Conservation (phyloP, 192 early-diverging fungal species). For the Funneliformis geosporum region DNA sequence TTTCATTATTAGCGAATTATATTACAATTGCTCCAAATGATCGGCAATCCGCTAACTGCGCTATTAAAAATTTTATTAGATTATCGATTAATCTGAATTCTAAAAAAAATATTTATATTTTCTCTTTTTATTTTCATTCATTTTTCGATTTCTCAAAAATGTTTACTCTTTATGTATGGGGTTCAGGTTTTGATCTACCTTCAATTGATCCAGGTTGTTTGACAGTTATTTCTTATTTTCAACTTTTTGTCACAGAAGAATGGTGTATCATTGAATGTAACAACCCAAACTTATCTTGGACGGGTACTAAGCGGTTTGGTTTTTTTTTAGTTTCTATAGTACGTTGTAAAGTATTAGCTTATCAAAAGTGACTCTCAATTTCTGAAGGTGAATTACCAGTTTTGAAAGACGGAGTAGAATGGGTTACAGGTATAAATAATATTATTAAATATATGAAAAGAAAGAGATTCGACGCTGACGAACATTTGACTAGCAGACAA, state of each 20-base stretch:
- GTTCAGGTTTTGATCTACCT: constrained; percentile 58
- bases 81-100: no score
- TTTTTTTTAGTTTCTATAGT: not conserved
- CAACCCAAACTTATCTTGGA: constrained; percentile 64
- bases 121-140: no score
- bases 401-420: constrained; percentile 57
- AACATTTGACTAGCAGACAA: constrained; percentile 47
- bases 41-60: no score
- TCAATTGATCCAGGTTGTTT: constrained; percentile 77
- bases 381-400: constrained; percentile 70
- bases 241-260: constrained; percentile 50
- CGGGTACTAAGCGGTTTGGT: constrained; percentile 45
- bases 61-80: no score
- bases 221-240: constrained; percentile 63
- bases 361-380: not conserved
- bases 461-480: constrained; percentile 49
- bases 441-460: constrained; percentile 51
- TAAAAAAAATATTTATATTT: no score
- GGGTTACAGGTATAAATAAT: constrained; percentile 54
- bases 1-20: no score
- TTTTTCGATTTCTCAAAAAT: constrained; percentile 7
- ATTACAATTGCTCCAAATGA: no score
- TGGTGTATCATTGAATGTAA: constrained; percentile 63
- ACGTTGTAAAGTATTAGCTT: not conserved
- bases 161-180: constrained; percentile 71